Conservation (phyloP, 108 stramenopile genomes). For the Skeletonema costatum region DNA sequence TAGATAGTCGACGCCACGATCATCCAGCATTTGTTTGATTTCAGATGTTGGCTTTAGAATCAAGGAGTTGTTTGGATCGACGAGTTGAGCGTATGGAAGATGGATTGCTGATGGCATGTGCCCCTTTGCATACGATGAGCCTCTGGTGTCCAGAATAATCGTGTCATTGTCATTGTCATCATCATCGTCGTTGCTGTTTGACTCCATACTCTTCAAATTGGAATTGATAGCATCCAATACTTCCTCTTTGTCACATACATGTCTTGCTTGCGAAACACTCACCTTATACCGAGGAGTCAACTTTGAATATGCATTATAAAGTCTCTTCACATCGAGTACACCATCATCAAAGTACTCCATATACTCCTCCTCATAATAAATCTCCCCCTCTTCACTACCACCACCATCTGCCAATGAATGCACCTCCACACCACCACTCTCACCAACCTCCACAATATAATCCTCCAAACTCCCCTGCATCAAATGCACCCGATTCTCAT, state of each 20-base stretch:
- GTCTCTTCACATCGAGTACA: constrained; percentile 20
- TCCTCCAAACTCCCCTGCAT: constrained; percentile 77
- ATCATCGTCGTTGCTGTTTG: not conserved
- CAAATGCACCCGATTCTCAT: constrained; percentile 47
- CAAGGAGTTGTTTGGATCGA: constrained; percentile 49
- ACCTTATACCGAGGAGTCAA: constrained; percentile 52
- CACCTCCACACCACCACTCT: constrained; percentile 61
- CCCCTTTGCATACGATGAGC: constrained; percentile 60
- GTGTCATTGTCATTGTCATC: constrained; percentile 21
- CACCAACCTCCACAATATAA: constrained; percentile 51
- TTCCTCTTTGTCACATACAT: constrained; percentile 48
- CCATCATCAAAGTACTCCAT: constrained; percentile 34
- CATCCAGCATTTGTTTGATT: constrained; percentile 46
- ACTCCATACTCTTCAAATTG: not conserved
- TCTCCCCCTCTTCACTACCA: constrained; percentile 14
- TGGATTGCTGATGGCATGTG: constrained; percentile 82
- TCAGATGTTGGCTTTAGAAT: constrained; percentile 58
- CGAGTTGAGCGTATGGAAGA: constrained; percentile 59
- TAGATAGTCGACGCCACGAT: constrained; percentile 55
- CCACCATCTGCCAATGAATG: constrained; percentile 2
- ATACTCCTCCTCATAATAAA: constrained; percentile 9
- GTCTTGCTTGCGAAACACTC: constrained; percentile 20
- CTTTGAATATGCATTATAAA: constrained; percentile 39
- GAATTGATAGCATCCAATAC: constrained; percentile 41
- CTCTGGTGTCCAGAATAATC: constrained; percentile 71